Evolutionary conservation across 2,329 filamentous ascomycete species (phyloP).

Genomic region (Monosporascus sp.): DNA sequence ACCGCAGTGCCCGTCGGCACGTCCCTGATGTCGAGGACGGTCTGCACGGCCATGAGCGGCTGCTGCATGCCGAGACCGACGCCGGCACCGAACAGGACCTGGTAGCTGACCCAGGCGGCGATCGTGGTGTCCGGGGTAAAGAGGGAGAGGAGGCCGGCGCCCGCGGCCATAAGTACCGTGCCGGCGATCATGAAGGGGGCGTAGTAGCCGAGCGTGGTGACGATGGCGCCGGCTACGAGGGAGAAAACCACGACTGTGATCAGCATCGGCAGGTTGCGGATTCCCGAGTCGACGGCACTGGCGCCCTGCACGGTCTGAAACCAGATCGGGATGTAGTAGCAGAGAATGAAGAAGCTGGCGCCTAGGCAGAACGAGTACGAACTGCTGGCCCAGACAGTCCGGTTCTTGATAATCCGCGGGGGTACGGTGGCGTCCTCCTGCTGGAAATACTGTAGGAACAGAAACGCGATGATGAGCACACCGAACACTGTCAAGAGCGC

Average conservation of each 20-base stretch:
- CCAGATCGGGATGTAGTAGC: constrained; percentile 31
- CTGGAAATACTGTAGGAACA: constrained; percentile 30
- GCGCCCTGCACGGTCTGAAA: constrained; percentile 29
- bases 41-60: constrained; percentile 37
- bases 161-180: constrained; percentile 26
- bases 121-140: constrained; percentile 25
- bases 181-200: constrained; percentile 34
- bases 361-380: constrained; percentile 31
- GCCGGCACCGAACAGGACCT: constrained; percentile 36
- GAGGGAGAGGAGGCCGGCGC: constrained; percentile 36
- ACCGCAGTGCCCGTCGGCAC: constrained; percentile 22
- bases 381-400: constrained; percentile 27
- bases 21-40: constrained; percentile 26
- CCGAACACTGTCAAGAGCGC: constrained; percentile 28
- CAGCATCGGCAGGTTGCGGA: constrained; percentile 30
- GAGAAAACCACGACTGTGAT: constrained; percentile 25
- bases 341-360: constrained; percentile 23
- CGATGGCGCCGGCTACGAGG: constrained; percentile 21
- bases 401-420: constrained; percentile 32
- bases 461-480: constrained; percentile 27
- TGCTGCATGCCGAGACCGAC: constrained; percentile 37
- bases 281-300: constrained; percentile 29
- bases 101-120: constrained; percentile 38
- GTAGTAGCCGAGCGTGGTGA: constrained; percentile 33
- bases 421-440: constrained; percentile 36